Base-by-base conservation (phyloP, 306 rosid species). In the Acacia acuminata region DNA sequence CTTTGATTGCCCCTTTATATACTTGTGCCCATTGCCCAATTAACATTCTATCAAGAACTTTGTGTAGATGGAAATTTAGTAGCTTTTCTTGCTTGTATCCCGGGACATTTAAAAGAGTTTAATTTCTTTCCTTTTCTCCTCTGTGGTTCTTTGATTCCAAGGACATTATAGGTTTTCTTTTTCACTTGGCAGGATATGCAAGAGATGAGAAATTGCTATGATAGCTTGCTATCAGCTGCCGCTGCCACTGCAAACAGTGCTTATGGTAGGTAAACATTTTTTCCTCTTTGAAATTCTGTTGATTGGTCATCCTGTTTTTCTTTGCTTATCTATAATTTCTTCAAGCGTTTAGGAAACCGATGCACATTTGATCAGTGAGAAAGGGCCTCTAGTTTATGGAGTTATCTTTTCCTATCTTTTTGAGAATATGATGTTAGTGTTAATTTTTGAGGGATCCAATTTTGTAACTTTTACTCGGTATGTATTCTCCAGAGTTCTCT, bases 221-320 rank as follows among this genome's bases (percentile, higher is more conserved):
- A 94, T 82, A 85, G 93, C 83, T 75, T 92, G 79, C 98, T 94
- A 76, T 87, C 97, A 79, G 98, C 98, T 2, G 97, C 98, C 8
- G 98, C 98, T 17, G 97, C 97, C 10, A 90, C 94, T 4, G 88
- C 94, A 66, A 94, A 94, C 84, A 92, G 96, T 80, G 94, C 97
- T 71, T 93, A 85, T 8, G 97, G 97, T 93, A 90, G 97, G 97
- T 93, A 89, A 73, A 63, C 38, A 50, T 44, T 77, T 78, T 0
- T 63, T 77, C 63, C 53, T 61, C 75, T 67, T 22, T 61, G 64
- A 71, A 44, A 60, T 25, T 69, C 53, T 32, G 75, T 73, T 80
- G 38, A 58, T 84, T 4, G 22, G 10, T 71, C 77, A 4, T 63
- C 30, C 36, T 48, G 64, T 36, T 83, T 38, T 77, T 73, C 8